Conservation (phyloP, 2,329 filamentous ascomycete species). For the Phyllosticta paracitricarpa region DNA sequence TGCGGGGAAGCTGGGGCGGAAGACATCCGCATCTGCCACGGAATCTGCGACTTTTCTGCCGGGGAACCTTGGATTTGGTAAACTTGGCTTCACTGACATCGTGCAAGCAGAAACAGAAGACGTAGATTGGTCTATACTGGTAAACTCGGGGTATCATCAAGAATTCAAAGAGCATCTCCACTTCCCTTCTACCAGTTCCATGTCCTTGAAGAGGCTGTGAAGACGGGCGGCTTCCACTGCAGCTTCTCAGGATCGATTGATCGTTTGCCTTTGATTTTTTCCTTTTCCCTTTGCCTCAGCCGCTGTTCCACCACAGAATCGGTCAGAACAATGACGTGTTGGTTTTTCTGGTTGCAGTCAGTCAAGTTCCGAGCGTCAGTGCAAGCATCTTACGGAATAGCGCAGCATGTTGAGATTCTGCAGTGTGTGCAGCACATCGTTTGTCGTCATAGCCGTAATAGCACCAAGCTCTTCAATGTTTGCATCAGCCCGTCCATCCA, state of each 20-base stretch:
- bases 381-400: slow-evolving; percentile 52
- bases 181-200: slow-evolving; percentile 72
- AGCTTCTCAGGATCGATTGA: slow-evolving; percentile 68
- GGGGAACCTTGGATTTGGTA: neutral
- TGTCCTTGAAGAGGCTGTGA: slow-evolving; percentile 77
- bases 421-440: slow-evolving; percentile 89
- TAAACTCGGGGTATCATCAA: slow-evolving; percentile 2
- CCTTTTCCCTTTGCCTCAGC: slow-evolving; percentile 65
- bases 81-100: neutral
- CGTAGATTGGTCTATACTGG: neutral
- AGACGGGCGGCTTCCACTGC: slow-evolving; percentile 94
- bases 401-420: slow-evolving; percentile 91
- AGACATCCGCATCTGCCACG: neutral
- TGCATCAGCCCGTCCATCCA: slow-evolving; percentile 57
- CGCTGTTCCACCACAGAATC: slow-evolving; percentile 64
- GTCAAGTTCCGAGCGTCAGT: slow-evolving; percentile 1
- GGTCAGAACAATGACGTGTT: slow-evolving; percentile 90
- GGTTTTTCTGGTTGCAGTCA: slow-evolving; percentile 53
- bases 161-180: neutral
- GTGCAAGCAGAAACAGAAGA: neutral
- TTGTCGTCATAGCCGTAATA: slow-evolving; percentile 85
- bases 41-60: neutral
- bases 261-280: slow-evolving; percentile 66
- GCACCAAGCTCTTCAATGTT: slow-evolving; percentile 79
- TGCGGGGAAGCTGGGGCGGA: slow-evolving; percentile 7